phyloP scores from a whole-genome alignment of 805 yeast species.

The Pichia exigua region DNA sequence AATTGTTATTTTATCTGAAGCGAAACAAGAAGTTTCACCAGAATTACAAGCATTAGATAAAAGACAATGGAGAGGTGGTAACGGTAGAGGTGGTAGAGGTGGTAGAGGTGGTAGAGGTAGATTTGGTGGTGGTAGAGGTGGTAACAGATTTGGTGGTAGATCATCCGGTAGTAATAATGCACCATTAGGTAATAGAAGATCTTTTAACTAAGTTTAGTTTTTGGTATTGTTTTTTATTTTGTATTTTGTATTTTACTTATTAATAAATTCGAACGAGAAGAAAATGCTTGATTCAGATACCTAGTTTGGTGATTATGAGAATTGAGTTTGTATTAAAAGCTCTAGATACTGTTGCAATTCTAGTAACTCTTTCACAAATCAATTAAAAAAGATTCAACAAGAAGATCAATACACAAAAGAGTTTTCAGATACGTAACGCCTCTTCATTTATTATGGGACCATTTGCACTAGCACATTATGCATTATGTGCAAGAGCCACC shows the following conservation, averaged over 20 bases:
- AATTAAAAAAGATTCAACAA: too few species aligned
- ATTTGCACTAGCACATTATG: too few species aligned
- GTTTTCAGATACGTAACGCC: too few species aligned
- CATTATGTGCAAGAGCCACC: too few species aligned
- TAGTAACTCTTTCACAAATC: too few species aligned
- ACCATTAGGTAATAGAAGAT: constrained; percentile 40
- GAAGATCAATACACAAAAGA: too few species aligned
- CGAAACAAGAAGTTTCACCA: constrained; percentile 83
- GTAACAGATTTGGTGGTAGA: constrained; percentile 16
- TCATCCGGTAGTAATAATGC: constrained; percentile 38
- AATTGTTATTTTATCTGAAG: constrained; percentile 87
- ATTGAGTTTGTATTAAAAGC: too few species aligned
- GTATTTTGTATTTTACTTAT: not conserved
- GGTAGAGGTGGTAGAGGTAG: constrained; percentile 44
- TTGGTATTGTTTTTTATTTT: not conserved
- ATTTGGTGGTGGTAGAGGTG: constrained; percentile 30
- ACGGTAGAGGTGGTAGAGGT: constrained; percentile 51
- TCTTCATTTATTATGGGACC: too few species aligned
- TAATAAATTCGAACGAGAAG: too few species aligned
- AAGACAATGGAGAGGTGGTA: constrained; percentile 49
- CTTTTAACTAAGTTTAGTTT: not conserved
- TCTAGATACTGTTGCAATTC: too few species aligned
- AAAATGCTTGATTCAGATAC: too few species aligned
- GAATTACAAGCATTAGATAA: constrained; percentile 70
- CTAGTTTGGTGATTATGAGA: too few species aligned